Conservation (phyloP, 768 basidiomycete species). For the Trametes cubensis region DNA sequence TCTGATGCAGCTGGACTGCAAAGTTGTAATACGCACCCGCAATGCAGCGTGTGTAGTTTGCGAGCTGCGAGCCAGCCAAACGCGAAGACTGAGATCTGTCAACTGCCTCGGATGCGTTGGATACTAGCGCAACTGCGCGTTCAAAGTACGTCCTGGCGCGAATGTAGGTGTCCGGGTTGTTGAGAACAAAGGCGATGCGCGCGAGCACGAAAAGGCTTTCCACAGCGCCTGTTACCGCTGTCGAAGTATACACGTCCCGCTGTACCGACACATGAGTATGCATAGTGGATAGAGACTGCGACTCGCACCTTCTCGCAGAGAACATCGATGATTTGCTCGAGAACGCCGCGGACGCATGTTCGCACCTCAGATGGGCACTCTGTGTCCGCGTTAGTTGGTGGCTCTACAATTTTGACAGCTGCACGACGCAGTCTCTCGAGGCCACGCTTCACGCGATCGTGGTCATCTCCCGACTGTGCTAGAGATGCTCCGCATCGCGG, state of each 20-base stretch:
- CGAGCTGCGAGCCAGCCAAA: conserved; percentile 21
- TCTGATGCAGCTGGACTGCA: conserved; percentile 71
- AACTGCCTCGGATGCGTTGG: neutral
- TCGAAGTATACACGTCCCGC: conserved; percentile 8
- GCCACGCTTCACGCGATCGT: conserved; percentile 61
- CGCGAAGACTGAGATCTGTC: neutral
- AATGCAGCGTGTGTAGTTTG: conserved; percentile 67
- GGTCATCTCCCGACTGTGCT: conserved; percentile 34
- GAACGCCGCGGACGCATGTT: conserved; percentile 31
- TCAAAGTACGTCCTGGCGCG: conserved; percentile 50
- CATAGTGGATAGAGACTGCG: neutral
- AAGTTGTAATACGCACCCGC: conserved; percentile 74
- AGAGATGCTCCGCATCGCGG: conserved; percentile 15
- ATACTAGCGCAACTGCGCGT: conserved; percentile 40
- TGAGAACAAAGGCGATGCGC: conserved; percentile 42
- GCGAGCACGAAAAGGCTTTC: conserved; percentile 62
- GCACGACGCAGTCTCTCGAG: conserved; percentile 60
- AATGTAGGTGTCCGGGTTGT: conserved; percentile 50
- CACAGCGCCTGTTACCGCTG: conserved; percentile 45
- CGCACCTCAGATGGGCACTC: conserved; percentile 6
- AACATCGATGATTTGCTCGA: conserved; percentile 40
- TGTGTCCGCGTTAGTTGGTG: neutral
- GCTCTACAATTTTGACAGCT: conserved; percentile 51
- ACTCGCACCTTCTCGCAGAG: conserved; percentile 38
- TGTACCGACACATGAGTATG: neutral